Evolutionary conservation across 176 grass and related monocot species (phyloP).

Genomic region (Typha latifolia): DNA sequence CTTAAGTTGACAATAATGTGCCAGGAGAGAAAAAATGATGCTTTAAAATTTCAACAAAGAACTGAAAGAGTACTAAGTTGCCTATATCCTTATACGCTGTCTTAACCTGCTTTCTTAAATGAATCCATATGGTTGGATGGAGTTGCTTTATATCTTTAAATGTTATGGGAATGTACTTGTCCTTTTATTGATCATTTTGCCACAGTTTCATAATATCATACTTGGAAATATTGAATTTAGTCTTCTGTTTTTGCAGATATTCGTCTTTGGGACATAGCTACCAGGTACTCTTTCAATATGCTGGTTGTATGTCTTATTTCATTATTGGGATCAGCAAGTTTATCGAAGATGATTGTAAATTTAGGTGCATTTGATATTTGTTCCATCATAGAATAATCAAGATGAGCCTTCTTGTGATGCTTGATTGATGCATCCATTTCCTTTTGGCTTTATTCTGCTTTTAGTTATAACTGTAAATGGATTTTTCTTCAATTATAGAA

Average conservation of each 20-base stretch:
- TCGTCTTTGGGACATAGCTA: slow-evolving; percentile 81
- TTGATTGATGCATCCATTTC: background rate
- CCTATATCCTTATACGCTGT: too few species aligned
- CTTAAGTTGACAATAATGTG: too few species aligned
- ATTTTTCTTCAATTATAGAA: background rate
- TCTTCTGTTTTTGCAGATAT: slow-evolving; percentile 55
- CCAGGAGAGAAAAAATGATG: too few species aligned
- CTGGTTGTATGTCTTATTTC: background rate
- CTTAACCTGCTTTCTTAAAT: too few species aligned
- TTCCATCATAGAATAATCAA: background rate
- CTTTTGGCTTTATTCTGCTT: background rate
- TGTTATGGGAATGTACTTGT: background rate
- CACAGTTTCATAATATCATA: slow-evolving; percentile 7
- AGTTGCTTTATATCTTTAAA: background rate
- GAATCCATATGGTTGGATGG: too few species aligned
- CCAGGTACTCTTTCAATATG: slow-evolving; percentile 43
- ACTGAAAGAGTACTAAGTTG: too few species aligned
- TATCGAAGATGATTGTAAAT: background rate
- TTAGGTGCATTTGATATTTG: background rate
- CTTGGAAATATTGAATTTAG: slow-evolving; percentile 5
- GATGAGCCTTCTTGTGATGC: background rate
- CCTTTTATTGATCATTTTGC: background rate
- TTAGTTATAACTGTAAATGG: background rate
- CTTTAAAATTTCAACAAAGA: too few species aligned
- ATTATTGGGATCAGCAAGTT: background rate